phyloP scores from a whole-genome alignment of 179 eudicot genomes.

The Nepenthes alata region DNA sequence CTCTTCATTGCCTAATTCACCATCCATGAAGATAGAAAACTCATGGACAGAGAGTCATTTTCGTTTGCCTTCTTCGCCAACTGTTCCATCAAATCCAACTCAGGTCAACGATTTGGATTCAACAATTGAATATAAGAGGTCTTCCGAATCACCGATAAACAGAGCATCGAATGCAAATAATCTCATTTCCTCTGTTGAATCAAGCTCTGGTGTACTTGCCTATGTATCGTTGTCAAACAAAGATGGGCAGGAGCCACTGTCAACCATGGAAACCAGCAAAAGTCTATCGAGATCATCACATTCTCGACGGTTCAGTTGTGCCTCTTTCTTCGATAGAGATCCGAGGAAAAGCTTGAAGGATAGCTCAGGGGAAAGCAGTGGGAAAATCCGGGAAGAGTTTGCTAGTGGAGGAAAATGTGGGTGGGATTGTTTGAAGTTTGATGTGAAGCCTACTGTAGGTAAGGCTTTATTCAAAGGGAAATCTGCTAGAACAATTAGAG shows the following conservation, averaged over 20 bases:
- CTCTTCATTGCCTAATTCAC: background rate
- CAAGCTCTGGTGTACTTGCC: constrained; percentile 13
- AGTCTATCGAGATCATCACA: constrained; percentile 18
- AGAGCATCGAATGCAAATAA: background rate
- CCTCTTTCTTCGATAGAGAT: constrained; percentile 33
- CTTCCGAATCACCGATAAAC: constrained; percentile 1
- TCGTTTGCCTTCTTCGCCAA: constrained; percentile 14
- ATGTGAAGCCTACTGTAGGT: constrained; percentile 23
- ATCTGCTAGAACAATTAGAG: constrained; percentile 62
- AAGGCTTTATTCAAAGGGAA: constrained; percentile 44
- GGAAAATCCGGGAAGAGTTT: constrained; percentile 19
- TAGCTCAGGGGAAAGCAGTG: constrained; percentile 19
- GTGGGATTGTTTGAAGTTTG: constrained; percentile 26
- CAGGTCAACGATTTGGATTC: constrained; percentile 1
- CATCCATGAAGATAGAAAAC: constrained; percentile 7
- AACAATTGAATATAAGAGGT: constrained; percentile 10
- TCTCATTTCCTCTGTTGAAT: constrained; percentile 15
- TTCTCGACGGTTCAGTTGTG: constrained; percentile 32
- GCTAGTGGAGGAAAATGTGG: constrained; percentile 22
- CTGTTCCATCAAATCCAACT: constrained; percentile 11
- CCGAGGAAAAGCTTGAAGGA: constrained; percentile 19
- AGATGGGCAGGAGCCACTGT: background rate
- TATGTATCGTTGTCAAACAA: constrained; percentile 9
- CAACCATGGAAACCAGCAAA: constrained; percentile 12
- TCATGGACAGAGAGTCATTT: constrained; percentile 8